Conservation (phyloP, 2,329 filamentous ascomycete species). For the Apiospora malaysiana region DNA sequence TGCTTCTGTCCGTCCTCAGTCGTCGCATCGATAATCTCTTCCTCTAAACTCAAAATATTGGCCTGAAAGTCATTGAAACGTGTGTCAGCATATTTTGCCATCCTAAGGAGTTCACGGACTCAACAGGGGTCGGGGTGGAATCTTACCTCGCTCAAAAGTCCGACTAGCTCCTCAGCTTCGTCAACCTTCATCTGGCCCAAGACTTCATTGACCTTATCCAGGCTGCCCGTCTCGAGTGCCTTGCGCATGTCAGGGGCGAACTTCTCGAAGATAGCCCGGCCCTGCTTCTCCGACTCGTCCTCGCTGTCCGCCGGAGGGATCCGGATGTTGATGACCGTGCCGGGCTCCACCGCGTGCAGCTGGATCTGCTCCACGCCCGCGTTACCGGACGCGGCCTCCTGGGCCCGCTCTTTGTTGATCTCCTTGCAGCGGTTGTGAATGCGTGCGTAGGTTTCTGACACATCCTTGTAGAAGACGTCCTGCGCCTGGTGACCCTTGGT, state of each 20-base stretch:
- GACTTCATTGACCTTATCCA: constrained; percentile 89
- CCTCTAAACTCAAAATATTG: constrained; percentile 87
- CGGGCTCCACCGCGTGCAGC: constrained; percentile 92
- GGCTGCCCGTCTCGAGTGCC: constrained; percentile 84
- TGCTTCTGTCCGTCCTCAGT: constrained; percentile 83
- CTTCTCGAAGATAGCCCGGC: constrained; percentile 78
- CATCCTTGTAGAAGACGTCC: constrained; percentile 90
- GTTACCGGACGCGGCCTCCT: constrained; percentile 49
- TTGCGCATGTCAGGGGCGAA: constrained; percentile 83
- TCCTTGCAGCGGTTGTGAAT: constrained; percentile 81
- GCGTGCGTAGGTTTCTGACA: constrained; percentile 82
- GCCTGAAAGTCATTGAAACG: constrained; percentile 53
- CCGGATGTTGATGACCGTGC: constrained; percentile 87
- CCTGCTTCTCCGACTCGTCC: constrained; percentile 67
- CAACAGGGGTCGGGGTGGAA: constrained; percentile 40
- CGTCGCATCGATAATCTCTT: constrained; percentile 94
- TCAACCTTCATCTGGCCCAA: constrained; percentile 87
- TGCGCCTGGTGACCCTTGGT: constrained; percentile 88
- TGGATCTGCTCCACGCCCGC: constrained; percentile 93
- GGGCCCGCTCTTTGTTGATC: constrained; percentile 63
- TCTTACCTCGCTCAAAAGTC: constrained; percentile 73
- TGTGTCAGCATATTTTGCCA: constrained; percentile 34
- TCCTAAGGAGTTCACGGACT: constrained; percentile 6
- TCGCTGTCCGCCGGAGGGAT: constrained; percentile 74
- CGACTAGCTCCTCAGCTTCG: constrained; percentile 85